Evolutionary conservation across 257 asterid species (phyloP).

Genomic region (Cinchona pubescens): DNA sequence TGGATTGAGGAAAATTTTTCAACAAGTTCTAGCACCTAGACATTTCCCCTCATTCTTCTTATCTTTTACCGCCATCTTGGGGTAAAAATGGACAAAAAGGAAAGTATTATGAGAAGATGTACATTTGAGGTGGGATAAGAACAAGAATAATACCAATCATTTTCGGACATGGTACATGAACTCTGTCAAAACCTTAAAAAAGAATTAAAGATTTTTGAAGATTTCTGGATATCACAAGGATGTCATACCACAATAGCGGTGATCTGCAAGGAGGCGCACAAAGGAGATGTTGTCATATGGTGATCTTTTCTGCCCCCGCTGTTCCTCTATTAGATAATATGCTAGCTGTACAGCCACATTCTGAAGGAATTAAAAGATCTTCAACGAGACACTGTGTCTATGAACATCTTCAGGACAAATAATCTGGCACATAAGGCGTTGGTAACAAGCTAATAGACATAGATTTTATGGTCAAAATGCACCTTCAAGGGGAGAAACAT

Average conservation of each 20-base stretch:
- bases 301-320: conserved; percentile 3
- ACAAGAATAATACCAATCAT: background rate
- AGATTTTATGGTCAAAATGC: background rate
- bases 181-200: background rate
- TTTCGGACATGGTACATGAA: background rate
- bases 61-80: too few relatives aligned
- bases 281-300: conserved; percentile 6
- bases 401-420: background rate
- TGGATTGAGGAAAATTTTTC: background rate
- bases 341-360: conserved; percentile 6
- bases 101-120: background rate
- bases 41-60: background rate
- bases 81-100: too few relatives aligned
- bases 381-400: background rate
- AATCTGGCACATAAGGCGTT: background rate
- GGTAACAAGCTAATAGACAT: background rate
- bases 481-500: background rate
- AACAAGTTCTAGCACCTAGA: background rate
- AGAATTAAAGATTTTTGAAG: too few relatives aligned
- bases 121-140: background rate
- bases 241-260: conserved; percentile 10
- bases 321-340: conserved; percentile 9
- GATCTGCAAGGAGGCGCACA: conserved; percentile 6
- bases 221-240: background rate
- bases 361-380: background rate